These are phyloP conservation scores for Umbelopsis ramanniana DNA, from an alignment of 192 early-diverging fungal genomes.

Conservation along the genomic window DNA sequence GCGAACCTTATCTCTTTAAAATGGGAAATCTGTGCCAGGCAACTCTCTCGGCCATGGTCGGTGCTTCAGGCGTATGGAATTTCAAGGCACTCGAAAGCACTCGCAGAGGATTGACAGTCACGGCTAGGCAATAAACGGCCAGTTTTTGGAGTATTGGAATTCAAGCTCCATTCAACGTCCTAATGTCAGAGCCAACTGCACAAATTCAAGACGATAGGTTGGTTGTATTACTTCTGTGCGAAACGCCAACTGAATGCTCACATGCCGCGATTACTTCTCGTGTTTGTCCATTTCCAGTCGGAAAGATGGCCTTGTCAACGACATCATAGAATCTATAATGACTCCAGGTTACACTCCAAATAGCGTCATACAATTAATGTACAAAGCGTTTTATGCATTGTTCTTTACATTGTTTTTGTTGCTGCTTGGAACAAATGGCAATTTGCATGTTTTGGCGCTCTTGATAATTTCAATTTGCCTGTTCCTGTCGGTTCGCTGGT, in stretches of 20 bases:
- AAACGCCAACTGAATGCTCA: background rate
- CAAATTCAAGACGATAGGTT: background rate
- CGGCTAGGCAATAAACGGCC: too few relatives aligned
- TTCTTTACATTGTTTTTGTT: conserved; percentile 34
- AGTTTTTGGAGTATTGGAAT: too few relatives aligned
- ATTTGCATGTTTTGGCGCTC: conserved; percentile 40
- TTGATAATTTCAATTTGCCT: conserved; percentile 37
- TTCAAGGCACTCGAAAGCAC: too few relatives aligned
- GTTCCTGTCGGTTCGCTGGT: conserved; percentile 40
- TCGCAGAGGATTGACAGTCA: too few relatives aligned
- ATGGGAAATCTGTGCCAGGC: too few relatives aligned
- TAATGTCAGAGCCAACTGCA: background rate
- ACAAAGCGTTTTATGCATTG: conserved; percentile 41
- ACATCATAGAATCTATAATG: conserved; percentile 42
- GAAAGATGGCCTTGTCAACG: conserved; percentile 25
- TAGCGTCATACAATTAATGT: conserved; percentile 38
- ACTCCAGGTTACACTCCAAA: conserved; percentile 43
- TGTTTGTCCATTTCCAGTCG: background rate
- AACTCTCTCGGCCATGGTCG: too few relatives aligned
- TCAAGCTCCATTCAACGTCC: too few relatives aligned
- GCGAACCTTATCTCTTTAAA: too few relatives aligned
- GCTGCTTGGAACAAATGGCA: conserved; percentile 35
- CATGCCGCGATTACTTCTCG: background rate
- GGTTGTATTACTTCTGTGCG: background rate
- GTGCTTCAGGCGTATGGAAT: too few relatives aligned